Conservation (phyloP, 73 alveolate species). For the Paramecium sexaurelia region DNA sequence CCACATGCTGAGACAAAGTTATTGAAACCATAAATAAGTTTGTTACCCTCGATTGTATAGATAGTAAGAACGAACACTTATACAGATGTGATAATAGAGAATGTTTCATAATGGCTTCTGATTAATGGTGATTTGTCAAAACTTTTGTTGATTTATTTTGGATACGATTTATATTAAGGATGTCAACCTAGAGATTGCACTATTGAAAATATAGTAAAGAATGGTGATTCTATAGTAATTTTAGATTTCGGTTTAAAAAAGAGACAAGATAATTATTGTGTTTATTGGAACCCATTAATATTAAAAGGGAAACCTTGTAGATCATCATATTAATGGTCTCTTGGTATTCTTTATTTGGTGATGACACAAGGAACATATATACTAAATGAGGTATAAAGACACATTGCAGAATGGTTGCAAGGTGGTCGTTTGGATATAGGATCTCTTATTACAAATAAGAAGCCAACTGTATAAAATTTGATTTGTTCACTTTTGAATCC, state of each 20-base stretch:
- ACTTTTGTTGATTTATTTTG: constrained; percentile 4
- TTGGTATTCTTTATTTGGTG: constrained; percentile 29
- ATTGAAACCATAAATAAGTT: background rate
- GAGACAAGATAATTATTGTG: constrained; percentile 21
- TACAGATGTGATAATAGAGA: constrained; percentile 27
- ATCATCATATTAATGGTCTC: constrained; percentile 11
- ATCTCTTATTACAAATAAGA: background rate
- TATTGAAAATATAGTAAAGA: constrained; percentile 28
- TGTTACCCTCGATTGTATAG: constrained; percentile 28
- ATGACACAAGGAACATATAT: constrained; percentile 40
- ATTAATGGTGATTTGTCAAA: constrained; percentile 33
- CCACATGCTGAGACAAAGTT: background rate
- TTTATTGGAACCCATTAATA: constrained; percentile 48
- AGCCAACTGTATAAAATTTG: background rate
- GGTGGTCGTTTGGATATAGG: constrained; percentile 37
- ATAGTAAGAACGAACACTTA: constrained; percentile 16
- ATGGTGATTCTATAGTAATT: constrained; percentile 48
- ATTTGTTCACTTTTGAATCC: constrained; percentile 16
- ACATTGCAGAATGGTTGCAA: background rate
- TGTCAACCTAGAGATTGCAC: constrained; percentile 46
- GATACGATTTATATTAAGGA: constrained; percentile 8
- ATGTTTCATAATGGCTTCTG: constrained; percentile 33
- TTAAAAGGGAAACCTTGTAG: constrained; percentile 32
- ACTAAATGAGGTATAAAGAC: background rate
- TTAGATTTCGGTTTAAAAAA: constrained; percentile 41